These are phyloP conservation scores for Hypoxylon sp. DNA, from an alignment of 2,329 filamentous ascomycete species.

Conservation along the genomic window DNA sequence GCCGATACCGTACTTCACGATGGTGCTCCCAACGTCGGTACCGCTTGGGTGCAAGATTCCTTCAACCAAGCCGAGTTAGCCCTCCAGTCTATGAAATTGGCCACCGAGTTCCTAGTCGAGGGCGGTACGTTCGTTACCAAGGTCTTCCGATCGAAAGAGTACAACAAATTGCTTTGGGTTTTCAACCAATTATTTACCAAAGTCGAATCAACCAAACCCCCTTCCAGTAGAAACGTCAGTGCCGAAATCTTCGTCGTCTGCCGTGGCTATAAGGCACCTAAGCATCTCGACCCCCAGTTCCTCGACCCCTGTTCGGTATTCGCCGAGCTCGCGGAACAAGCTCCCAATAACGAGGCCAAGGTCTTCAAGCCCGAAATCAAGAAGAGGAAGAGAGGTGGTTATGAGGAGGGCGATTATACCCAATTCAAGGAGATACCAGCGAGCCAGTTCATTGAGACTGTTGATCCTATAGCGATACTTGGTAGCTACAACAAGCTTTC, in stretches of 20 bases:
- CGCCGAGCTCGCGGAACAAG: slow-evolving; percentile 85
- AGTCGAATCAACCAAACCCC: slow-evolving; percentile 97
- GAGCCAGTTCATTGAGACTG: slow-evolving; percentile 93
- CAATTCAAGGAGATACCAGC: slow-evolving; percentile 91
- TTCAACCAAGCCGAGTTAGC: slow-evolving; percentile 97
- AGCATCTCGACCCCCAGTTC: slow-evolving; percentile 91
- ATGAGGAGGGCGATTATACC: slow-evolving; percentile 94
- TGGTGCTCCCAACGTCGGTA: slow-evolving; percentile 97
- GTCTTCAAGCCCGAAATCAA: slow-evolving; percentile 98
- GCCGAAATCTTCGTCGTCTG: slow-evolving; percentile 99
- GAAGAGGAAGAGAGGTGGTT: slow-evolving; percentile 97
- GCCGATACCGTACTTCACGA: slow-evolving; percentile 96
- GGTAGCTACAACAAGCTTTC: slow-evolving; percentile 86
- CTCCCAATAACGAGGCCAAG: slow-evolving; percentile 95
- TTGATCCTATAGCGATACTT: slow-evolving; percentile 91
- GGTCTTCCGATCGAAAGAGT: slow-evolving; percentile 96
- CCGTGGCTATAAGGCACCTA: slow-evolving; percentile 93
- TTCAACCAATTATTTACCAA: slow-evolving; percentile 96
- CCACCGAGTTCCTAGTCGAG: slow-evolving; percentile 90
- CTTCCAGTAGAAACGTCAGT: slow-evolving; percentile 93
- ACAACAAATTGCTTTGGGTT: slow-evolving; percentile 95
- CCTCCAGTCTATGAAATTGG: slow-evolving; percentile 89
- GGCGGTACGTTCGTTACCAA: slow-evolving; percentile 97
- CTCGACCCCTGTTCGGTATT: slow-evolving; percentile 91
- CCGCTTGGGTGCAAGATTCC: slow-evolving; percentile 97